Conservation (phyloP, 306 rosid genomes). For the Vigna radiata region DNA sequence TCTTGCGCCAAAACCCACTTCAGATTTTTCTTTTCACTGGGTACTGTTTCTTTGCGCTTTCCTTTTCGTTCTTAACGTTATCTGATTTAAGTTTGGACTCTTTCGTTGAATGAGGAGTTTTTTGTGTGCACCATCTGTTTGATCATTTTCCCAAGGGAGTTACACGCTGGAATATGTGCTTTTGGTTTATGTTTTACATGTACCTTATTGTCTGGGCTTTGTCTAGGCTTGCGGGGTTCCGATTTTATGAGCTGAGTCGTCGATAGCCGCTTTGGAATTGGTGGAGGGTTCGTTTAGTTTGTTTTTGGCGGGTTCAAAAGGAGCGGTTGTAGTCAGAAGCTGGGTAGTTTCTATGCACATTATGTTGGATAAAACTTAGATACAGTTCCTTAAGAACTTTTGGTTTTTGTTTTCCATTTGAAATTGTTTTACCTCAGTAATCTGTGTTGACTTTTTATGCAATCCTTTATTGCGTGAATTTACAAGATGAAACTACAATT, state of each 20-base stretch:
- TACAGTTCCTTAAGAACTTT: background rate
- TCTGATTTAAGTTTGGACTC: background rate
- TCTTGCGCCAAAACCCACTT: slow-evolving; percentile 21
- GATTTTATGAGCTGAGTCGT: background rate
- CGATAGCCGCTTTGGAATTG: slow-evolving; percentile 2
- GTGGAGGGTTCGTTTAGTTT: background rate
- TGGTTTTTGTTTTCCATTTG: background rate
- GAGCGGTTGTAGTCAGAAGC: slow-evolving; percentile 18
- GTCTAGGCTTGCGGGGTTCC: background rate
- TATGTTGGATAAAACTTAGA: background rate
- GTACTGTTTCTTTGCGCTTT: slow-evolving; percentile 20
- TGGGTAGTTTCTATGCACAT: slow-evolving; percentile 16
- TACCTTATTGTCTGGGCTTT: background rate
- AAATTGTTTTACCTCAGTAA: background rate
- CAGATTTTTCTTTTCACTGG: slow-evolving; percentile 14
- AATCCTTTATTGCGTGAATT: background rate
- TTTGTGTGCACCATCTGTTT: slow-evolving; percentile 40
- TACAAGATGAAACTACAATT: background rate
- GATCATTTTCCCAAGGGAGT: slow-evolving; percentile 37
- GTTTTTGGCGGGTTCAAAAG: background rate
- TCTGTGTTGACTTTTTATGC: background rate
- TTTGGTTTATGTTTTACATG: background rate
- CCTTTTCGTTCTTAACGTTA: background rate
- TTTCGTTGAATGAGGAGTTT: background rate
- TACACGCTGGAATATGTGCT: background rate